Base-by-base conservation (phyloP, 768 basidiomycete genomes). In the Baorangia bicolor region DNA sequence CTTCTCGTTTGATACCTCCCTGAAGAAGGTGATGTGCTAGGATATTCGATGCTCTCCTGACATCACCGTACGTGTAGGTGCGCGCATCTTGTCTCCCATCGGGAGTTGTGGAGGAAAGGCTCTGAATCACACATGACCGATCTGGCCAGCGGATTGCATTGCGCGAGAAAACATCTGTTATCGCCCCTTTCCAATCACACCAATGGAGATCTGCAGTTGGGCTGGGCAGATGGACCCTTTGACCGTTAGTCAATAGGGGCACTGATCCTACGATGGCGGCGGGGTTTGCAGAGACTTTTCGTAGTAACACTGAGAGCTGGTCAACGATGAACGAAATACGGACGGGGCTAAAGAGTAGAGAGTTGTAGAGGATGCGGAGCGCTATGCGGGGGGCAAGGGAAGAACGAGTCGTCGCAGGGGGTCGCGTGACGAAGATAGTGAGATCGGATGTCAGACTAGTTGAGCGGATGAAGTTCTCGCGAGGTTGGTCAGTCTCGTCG, bases 171-270 rank as follows among this genome's bases (percentile, higher is more conserved):
- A 98, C 84, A 68, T 96, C 90, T 14, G 96, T 93, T 67, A 99
- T 98, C 8, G 96, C 92, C 31, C 96, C 97, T 70, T 94, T 93
- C 84, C 88, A 99, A 49, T 88, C 95, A 72, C 93, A 96, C 96
- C 97, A 99, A 64, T 97, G 83, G 34, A 99, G 81, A 70, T 98
- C 88, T 16, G 84, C 88, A 12, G 83, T 85, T 3, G 96, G 94
- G 66, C 90, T 81, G 1, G 97, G 97, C 5, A 99, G 80, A 45
- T 78, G 78, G 13, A 73, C 75, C 51, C 78, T 79, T 72, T 98
- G 93, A 13, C 74, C 69, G 4, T 86, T 77, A 0, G 92, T 94
- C 46, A 94, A 73, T 13, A 98, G 73, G 1, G 93, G 87, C 13
- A 96, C 83, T 2, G 88, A 84, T 6, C 94, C 93, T 28, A 96